Percentiles rank a stretch among this genome's conserved stretches.
phyloP scores from a whole-genome alignment of 2,329 filamentous ascomycete species.

The Sporothrix variecibatus region DNA sequence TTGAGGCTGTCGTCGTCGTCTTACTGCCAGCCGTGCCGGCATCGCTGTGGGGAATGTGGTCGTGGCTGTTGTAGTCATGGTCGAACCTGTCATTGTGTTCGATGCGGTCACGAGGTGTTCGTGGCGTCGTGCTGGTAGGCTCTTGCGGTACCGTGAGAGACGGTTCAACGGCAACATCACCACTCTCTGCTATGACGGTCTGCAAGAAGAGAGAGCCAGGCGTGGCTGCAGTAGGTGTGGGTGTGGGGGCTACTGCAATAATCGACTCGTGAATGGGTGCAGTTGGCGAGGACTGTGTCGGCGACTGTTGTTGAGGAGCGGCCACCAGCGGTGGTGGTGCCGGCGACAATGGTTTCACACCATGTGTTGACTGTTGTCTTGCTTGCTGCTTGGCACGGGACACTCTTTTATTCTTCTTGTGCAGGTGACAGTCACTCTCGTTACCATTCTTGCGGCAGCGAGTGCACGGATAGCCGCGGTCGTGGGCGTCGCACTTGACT shows the following conservation, averaged over 20 bases:
- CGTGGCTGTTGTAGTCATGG: not conserved
- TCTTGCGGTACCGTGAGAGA: not conserved
- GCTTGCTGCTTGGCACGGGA: not conserved
- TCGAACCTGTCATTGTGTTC: not conserved
- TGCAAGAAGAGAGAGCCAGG: constrained; percentile 11
- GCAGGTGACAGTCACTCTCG: not conserved
- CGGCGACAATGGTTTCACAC: constrained; percentile 2
- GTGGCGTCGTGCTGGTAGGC: not conserved
- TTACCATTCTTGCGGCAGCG: constrained; percentile 19
- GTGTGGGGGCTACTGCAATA: not conserved
- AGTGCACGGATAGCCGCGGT: constrained; percentile 20
- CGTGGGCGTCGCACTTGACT: constrained; percentile 22
- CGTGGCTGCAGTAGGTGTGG: not conserved
- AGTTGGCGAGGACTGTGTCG: not conserved
- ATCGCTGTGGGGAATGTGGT: not conserved
- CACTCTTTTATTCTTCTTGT: constrained; percentile 18
- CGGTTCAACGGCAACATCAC: not conserved
- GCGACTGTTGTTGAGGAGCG: not conserved
- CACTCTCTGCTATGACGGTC: constrained; percentile 1
- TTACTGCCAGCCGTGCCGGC: not conserved
- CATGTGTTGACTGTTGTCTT: not conserved
- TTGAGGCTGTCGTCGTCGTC: not conserved
- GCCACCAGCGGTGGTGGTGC: not conserved
- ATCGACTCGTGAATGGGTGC: not conserved
- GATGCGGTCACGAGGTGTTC: not conserved